A percentile compares a stretch with the other conserved stretches of the same genome.
Evolutionary conservation across 2,329 filamentous ascomycete genomes (phyloP).

Genomic region (Neoascochyta sp.): DNA sequence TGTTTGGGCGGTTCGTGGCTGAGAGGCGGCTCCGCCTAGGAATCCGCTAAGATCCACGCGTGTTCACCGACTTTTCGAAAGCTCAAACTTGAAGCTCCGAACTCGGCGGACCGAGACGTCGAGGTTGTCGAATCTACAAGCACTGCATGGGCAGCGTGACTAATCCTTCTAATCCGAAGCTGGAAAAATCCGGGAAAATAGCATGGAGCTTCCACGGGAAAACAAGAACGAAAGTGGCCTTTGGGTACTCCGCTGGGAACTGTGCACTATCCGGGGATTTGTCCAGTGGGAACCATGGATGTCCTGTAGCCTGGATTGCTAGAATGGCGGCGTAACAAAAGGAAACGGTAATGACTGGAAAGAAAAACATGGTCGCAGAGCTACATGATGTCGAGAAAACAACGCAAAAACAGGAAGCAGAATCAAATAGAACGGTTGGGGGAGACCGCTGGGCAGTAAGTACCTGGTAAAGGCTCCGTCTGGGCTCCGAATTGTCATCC

Average conservation of each 20-base stretch:
- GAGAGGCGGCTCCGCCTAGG: conserved; percentile 17
- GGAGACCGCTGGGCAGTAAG: conserved; percentile 42
- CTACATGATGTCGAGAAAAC: conserved; percentile 21
- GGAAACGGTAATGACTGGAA: conserved; percentile 16
- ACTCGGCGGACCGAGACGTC: conserved; percentile 20
- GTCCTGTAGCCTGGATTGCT: conserved; percentile 25
- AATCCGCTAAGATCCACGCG: conserved; percentile 15
- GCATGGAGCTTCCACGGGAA: conserved; percentile 6
- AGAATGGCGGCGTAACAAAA: conserved; percentile 29
- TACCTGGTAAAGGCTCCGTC: conserved; percentile 42
- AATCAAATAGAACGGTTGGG: conserved; percentile 23
- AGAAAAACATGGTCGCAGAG: conserved; percentile 24
- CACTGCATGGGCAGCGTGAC: conserved; percentile 22
- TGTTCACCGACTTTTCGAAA: conserved; percentile 25
- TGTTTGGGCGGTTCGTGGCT: conserved; percentile 13
- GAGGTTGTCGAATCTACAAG: conserved; percentile 27
- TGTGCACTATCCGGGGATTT: conserved; percentile 11
- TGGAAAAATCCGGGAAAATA: conserved; percentile 3
- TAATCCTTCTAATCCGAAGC: conserved; percentile 9
- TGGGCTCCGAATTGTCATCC: conserved; percentile 45
- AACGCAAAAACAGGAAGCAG: conserved; percentile 15
- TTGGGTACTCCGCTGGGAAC: conserved; percentile 13
- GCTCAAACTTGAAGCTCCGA: conserved; percentile 27
- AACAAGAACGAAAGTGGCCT: conserved; percentile 24
- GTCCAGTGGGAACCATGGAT: conserved; percentile 24